Conservation (phyloP, 2,329 filamentous ascomycete genomes). For the Venturia effusa region DNA sequence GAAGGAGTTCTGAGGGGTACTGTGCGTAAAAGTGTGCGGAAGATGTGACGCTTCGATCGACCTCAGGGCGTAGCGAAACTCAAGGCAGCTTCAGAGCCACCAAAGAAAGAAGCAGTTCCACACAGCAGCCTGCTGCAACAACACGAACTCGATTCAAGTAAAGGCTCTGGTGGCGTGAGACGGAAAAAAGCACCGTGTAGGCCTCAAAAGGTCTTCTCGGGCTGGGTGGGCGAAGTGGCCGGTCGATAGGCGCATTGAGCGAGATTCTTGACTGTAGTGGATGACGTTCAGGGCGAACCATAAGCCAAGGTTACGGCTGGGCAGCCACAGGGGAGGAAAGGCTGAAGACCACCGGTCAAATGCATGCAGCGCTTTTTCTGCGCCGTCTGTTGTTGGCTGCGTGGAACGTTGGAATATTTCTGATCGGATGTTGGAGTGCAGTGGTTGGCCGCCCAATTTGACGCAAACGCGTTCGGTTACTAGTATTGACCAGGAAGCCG, state of each 20-base stretch:
- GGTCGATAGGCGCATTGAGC: background rate
- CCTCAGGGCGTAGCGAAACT: background rate
- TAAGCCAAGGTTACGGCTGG: background rate
- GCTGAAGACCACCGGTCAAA: background rate
- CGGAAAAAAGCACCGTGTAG: background rate
- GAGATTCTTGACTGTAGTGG: background rate
- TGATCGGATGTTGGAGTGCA: background rate
- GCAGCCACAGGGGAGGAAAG: background rate
- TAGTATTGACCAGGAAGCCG: no score
- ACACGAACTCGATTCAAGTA: background rate
- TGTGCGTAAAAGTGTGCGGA: background rate
- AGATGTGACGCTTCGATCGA: background rate
- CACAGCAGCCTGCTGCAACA: background rate
- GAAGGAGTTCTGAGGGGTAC: background rate
- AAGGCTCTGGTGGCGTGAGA: background rate
- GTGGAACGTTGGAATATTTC: background rate
- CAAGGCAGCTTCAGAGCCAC: background rate
- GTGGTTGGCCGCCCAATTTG: no score
- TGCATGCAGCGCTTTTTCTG: background rate
- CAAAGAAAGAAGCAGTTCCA: background rate
- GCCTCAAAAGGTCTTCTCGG: background rate
- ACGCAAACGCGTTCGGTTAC: background rate
- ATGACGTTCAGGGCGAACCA: background rate
- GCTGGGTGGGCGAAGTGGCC: background rate
- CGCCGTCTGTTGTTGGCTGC: background rate